phyloP scores from a whole-genome alignment of 306 rosid species.

The Acacia crassicarpa region DNA sequence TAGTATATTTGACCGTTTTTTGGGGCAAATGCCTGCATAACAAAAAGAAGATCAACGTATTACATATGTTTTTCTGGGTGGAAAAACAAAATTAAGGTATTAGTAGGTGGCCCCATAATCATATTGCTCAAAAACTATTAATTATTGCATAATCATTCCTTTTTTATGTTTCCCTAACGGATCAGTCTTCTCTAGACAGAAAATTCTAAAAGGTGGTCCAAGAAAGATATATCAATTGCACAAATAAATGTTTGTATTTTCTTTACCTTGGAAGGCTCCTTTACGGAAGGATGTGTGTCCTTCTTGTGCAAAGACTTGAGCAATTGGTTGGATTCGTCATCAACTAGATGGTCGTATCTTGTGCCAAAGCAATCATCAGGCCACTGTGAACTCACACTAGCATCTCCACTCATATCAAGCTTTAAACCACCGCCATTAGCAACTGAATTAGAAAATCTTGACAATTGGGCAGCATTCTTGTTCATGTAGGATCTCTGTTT shows the following conservation, averaged over 20 bases:
- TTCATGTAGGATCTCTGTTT: slow-evolving; percentile 49
- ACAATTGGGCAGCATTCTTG: slow-evolving; percentile 44
- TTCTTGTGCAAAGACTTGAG: slow-evolving; percentile 53
- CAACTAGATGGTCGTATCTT: slow-evolving; percentile 50
- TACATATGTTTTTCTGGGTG: not conserved
- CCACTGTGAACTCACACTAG: slow-evolving; percentile 58
- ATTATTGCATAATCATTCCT: not conserved
- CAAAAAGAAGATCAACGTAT: slow-evolving; percentile 28
- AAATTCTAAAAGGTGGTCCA: not conserved
- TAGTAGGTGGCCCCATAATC: slow-evolving; percentile 17
- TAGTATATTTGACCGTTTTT: slow-evolving; percentile 59
- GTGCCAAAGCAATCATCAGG: slow-evolving; percentile 49
- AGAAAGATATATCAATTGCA: not conserved
- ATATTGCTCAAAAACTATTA: slow-evolving; percentile 1
- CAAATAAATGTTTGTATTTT: slow-evolving; percentile 24
- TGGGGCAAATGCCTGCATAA: slow-evolving; percentile 46
- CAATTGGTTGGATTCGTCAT: slow-evolving; percentile 58
- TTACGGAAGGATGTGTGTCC: slow-evolving; percentile 42
- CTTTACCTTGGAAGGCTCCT: slow-evolving; percentile 59
- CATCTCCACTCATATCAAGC: slow-evolving; percentile 50
- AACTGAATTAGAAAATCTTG: slow-evolving; percentile 71
- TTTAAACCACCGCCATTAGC: slow-evolving; percentile 55
- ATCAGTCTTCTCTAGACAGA: not conserved
- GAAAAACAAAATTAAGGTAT: not conserved
- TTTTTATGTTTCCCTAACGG: not conserved